Evolutionary conservation across 1,284 basidiomycete species (phyloP), one percentile per base, ranked within the genome.

Genomic region (Cystobasidium slooffiae): DNA sequence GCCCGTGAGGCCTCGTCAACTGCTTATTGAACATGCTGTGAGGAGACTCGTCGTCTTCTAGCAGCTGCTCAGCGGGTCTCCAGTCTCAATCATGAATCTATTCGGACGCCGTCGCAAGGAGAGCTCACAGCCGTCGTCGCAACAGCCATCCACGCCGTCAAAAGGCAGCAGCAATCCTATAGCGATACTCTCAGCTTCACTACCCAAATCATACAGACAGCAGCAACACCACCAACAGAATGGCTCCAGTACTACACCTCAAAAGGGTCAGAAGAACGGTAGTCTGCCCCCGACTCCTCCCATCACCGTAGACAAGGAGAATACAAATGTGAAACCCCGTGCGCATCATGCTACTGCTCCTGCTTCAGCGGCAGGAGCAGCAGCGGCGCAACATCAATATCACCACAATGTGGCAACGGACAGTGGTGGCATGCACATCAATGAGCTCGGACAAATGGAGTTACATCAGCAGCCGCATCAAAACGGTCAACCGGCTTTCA

Each of bases 41-140:
- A 31, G 31, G 5, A 31, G 31, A 31, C 31, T 31, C 31, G 31
- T 31, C 31, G 31, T 31, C 31, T 31, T 31, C 31, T 31, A 31
- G 31, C 31, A 31, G 31, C 31, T 31, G 31, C 31, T 20, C 14
- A 22, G 18, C 20, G 14, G 52, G 18, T 41, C 12, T 9, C 16
- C 16, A 10, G 14, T 44, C 61, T 10, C 43, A 12, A 7, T 16
- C 51, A 66, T 66, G 64, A 14, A 66, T 49, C 31, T 72, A 46
- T 72, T 72, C 61, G 52, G 37, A 24, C 69, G 69, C 16, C 69
- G 69, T 41, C 56, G 59, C 41, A 64, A 72, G 24, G 61, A 53
- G 56, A 72, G 69, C 69, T 49, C 69, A 16, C 69, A 59, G 37
- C 67, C 52, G 55, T 39, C 31, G 43, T 47, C 49, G 53, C 43